A percentile compares a stretch with the other conserved stretches of the same genome.
Conservation (phyloP, 2,329 filamentous ascomycete species). For the Aspergillus arachidicola region DNA sequence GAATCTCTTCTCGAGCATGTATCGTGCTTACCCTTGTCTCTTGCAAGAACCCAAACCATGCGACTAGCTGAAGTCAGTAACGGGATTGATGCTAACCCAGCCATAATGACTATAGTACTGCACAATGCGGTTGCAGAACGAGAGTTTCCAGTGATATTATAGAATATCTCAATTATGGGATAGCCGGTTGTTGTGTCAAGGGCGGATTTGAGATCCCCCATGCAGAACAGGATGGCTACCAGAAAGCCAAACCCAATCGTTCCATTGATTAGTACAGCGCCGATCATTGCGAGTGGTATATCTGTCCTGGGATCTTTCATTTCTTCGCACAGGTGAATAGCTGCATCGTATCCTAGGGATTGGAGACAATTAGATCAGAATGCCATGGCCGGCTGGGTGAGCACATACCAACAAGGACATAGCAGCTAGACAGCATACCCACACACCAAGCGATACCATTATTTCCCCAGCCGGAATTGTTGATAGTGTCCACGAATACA, state of each 20-base stretch:
- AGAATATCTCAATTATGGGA: conserved; percentile 49
- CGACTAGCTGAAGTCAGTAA: conserved; percentile 7
- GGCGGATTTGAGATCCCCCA: conserved; percentile 27
- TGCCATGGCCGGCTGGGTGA: no score
- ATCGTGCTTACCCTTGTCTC: no score
- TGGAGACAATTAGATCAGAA: no score
- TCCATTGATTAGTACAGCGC: conserved; percentile 35
- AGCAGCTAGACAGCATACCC: conserved; percentile 14
- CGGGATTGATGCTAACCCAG: conserved; percentile 7
- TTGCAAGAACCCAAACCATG: background rate
- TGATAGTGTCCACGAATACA: conserved; percentile 11
- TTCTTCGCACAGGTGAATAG: conserved; percentile 13
- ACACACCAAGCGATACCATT: conserved; percentile 17
- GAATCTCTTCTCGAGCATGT: no score
- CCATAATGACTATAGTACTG: background rate
- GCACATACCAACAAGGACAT: conserved; percentile 7
- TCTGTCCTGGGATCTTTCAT: conserved; percentile 1
- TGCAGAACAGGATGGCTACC: conserved; percentile 25
- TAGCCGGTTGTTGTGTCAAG: conserved; percentile 41
- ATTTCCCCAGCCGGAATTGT: conserved; percentile 15
- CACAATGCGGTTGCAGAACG: conserved; percentile 1
- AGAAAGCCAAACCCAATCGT: conserved; percentile 25
- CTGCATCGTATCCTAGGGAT: conserved; percentile 18
- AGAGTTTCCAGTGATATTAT: conserved; percentile 12
- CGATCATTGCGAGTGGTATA: conserved; percentile 4